Conservation (phyloP, 208 protist species). For the Acanthamoeba divionensis region DNA sequence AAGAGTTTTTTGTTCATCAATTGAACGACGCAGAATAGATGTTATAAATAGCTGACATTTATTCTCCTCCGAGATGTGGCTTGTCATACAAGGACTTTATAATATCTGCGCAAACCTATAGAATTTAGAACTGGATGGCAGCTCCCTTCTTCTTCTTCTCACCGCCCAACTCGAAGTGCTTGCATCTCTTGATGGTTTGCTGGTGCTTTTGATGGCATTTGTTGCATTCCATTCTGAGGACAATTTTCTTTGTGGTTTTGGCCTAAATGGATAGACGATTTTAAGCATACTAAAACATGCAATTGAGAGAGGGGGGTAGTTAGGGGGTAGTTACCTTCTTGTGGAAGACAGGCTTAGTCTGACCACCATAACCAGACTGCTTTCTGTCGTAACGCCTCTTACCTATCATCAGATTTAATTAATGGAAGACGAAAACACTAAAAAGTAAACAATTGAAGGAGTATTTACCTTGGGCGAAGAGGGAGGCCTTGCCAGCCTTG, state of each 20-base stretch:
- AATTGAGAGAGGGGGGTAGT: too few species aligned
- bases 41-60: too few species aligned
- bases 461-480: conserved; percentile 94
- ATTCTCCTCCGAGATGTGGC: too few species aligned
- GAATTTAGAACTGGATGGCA: conserved; percentile 55
- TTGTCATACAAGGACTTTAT: too few species aligned
- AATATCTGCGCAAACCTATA: too few species aligned
- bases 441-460: background rate
- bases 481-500: conserved; percentile 97
- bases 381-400: conserved; percentile 99
- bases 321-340: too few species aligned
- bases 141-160: conserved; percentile 82
- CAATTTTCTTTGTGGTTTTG: conserved; percentile 99
- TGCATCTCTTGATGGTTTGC: conserved; percentile 94
- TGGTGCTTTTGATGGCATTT: conserved; percentile 94
- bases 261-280: too few species aligned
- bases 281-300: too few species aligned
- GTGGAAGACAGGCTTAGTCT: conserved; percentile 99
- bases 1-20: too few species aligned
- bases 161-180: conserved; percentile 98
- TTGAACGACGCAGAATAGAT: too few species aligned
- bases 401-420: conserved; percentile 57
- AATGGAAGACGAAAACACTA: background rate
- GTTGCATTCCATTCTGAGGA: conserved; percentile 97
- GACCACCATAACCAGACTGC: conserved; percentile 99